Evolutionary conservation across 257 asterid genomes (phyloP).

Genomic region (Thymus quinquecostatus): DNA sequence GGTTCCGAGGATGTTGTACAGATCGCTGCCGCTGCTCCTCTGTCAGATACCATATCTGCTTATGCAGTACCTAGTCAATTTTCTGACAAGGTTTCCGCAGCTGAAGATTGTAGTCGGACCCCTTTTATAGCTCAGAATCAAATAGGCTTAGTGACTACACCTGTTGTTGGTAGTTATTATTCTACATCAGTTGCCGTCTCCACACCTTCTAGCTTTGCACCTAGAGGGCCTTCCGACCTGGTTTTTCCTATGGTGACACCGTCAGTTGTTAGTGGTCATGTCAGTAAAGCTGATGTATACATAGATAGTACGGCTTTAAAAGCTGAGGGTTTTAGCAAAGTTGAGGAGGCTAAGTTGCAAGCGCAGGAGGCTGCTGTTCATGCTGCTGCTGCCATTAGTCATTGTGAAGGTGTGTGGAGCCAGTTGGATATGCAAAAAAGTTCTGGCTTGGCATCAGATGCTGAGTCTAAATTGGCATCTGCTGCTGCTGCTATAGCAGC

Average conservation of each 20-base stretch:
- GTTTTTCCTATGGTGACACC: conserved; percentile 41
- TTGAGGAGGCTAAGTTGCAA: conserved; percentile 80
- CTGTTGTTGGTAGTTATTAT: conserved; percentile 49
- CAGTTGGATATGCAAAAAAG: conserved; percentile 63
- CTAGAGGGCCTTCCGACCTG: conserved; percentile 49
- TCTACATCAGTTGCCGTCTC: conserved; percentile 70
- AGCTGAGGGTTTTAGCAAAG: conserved; percentile 55
- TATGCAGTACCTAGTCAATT: conserved; percentile 42
- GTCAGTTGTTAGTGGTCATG: conserved; percentile 47
- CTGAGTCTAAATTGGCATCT: conserved; percentile 77
- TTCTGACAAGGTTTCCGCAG: conserved; percentile 45
- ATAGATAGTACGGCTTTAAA: conserved; percentile 49
- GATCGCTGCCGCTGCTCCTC: conserved; percentile 43
- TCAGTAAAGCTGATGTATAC: conserved; percentile 42
- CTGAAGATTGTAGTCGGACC: conserved; percentile 48
- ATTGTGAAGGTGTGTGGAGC: conserved; percentile 83
- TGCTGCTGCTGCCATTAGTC: conserved; percentile 78
- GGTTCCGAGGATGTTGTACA: conserved; percentile 57
- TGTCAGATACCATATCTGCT: conserved; percentile 47
- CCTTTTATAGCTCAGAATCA: conserved; percentile 51
- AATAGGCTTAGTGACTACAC: conserved; percentile 43
- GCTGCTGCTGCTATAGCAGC: conserved; percentile 94
- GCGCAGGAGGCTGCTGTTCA: conserved; percentile 84
- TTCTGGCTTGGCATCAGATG: conserved; percentile 62
- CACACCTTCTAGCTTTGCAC: conserved; percentile 52